Evolutionary conservation across 1,284 basidiomycete genomes (phyloP).

Genomic region (Melanopsichium pennsylvanicum): DNA sequence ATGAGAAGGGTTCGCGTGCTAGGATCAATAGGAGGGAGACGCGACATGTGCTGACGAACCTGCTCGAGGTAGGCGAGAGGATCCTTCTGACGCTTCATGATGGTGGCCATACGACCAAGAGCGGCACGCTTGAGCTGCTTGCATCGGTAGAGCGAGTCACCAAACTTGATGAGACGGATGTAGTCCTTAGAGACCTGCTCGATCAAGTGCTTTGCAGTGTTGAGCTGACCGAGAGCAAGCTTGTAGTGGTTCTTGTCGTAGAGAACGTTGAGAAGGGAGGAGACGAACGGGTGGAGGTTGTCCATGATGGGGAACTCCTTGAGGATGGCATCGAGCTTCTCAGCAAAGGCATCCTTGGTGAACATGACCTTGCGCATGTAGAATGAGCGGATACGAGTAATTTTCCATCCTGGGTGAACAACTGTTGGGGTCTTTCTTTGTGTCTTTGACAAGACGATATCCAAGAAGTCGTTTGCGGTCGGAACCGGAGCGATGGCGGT

Average conservation of each 20-base stretch:
- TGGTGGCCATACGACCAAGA: conserved; percentile 65
- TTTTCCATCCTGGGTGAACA: conserved; percentile 84
- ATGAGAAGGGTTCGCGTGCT: conserved; percentile 62
- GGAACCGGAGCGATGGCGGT: conserved; percentile 88
- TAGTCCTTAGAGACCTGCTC: conserved; percentile 66
- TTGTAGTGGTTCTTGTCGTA: conserved; percentile 67
- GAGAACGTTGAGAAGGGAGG: conserved; percentile 65
- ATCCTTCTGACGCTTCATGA: conserved; percentile 66
- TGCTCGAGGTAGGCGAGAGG: conserved; percentile 65
- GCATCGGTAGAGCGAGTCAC: conserved; percentile 65
- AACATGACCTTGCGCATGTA: conserved; percentile 99
- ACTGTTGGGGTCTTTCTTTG: conserved; percentile 97
- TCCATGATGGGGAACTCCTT: conserved; percentile 80
- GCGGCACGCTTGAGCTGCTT: conserved; percentile 66
- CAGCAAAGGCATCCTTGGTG: conserved; percentile 95
- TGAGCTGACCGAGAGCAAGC: conserved; percentile 65
- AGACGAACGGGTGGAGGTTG: conserved; percentile 64
- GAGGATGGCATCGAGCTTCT: conserved; percentile 92
- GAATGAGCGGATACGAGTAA: conserved; percentile 85
- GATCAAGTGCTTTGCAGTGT: conserved; percentile 64
- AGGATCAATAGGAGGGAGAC: conserved; percentile 65
- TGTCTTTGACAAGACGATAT: conserved; percentile 91
- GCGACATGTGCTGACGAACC: conserved; percentile 65
- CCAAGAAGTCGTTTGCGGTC: conserved; percentile 91
- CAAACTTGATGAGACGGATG: conserved; percentile 65